Percentiles rank a stretch among this genome's conserved stretches.
phyloP scores from a whole-genome alignment of 2,329 filamentous ascomycete species.

The Dendryphion nanum region DNA sequence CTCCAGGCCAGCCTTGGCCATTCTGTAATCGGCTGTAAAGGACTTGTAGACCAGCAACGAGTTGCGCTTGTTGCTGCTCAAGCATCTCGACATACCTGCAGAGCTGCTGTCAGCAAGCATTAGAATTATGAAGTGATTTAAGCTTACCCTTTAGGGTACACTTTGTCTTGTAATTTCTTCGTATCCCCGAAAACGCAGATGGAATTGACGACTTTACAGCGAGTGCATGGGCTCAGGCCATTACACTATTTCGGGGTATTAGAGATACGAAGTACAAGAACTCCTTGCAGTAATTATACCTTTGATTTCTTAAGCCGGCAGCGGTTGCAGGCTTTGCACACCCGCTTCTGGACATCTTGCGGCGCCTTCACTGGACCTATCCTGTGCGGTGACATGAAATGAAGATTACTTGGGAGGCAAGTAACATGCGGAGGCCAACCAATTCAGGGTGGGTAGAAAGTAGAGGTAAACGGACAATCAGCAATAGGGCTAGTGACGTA shows the following conservation, averaged over 20 bases:
- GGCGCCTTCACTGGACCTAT: constrained; percentile 39
- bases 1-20: constrained; percentile 57
- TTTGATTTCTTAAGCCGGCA: constrained; percentile 68
- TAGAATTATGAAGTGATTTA: neutral
- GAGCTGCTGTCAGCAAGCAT: constrained; percentile 5
- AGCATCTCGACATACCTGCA: constrained; percentile 64
- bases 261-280: no score
- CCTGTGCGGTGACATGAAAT: constrained; percentile 37
- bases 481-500: no score
- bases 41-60: constrained; percentile 61
- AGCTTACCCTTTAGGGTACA: constrained; percentile 65
- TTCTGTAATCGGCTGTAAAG: constrained; percentile 55
- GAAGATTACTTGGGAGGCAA: constrained; percentile 10
- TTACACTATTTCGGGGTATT: constrained; percentile 55
- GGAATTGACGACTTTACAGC: constrained; percentile 63
- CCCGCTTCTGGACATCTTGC: constrained; percentile 58
- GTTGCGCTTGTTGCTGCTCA: constrained; percentile 63
- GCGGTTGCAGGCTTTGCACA: constrained; percentile 66
- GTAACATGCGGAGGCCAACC: no score
- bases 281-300: constrained; percentile 40
- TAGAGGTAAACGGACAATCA: no score
- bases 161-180: constrained; percentile 66
- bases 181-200: constrained; percentile 65
- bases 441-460: no score
- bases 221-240: constrained; percentile 59